Evolutionary conservation across 495 filamentous ascomycete species (phyloP).

Genomic region (Lophiostoma macrostomum): DNA sequence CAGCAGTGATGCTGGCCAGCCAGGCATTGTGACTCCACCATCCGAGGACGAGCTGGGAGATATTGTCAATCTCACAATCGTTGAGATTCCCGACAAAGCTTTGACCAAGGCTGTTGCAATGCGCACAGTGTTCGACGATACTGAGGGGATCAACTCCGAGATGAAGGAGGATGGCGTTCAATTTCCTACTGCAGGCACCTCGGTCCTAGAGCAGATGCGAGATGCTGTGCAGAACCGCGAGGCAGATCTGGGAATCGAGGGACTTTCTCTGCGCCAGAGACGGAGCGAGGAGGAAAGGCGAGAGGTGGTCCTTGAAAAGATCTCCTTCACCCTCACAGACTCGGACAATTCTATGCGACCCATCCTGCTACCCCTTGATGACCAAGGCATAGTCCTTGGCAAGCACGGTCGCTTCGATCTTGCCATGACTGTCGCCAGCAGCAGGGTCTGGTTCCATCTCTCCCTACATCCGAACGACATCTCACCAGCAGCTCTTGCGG

Average conservation of each 20-base stretch:
- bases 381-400: slow-evolving; percentile 70
- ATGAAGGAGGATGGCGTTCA: slow-evolving; percentile 94
- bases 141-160: slow-evolving; percentile 86
- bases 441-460: slow-evolving; percentile 93
- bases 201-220: slow-evolving; percentile 81
- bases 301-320: slow-evolving; percentile 80
- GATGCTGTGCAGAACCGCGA: slow-evolving; percentile 74
- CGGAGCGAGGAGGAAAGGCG: slow-evolving; percentile 77
- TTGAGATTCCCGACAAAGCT: slow-evolving; percentile 77
- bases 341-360: slow-evolving; percentile 76
- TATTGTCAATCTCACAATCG: slow-evolving; percentile 80
- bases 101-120: slow-evolving; percentile 83
- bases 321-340: slow-evolving; percentile 63
- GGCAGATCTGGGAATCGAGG: slow-evolving; percentile 75
- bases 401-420: slow-evolving; percentile 75
- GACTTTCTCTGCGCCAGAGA: slow-evolving; percentile 62
- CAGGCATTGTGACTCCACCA: slow-evolving; percentile 56
- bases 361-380: slow-evolving; percentile 76
- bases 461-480: slow-evolving; percentile 90
- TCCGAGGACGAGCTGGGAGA: slow-evolving; percentile 68
- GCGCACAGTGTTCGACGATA: slow-evolving; percentile 87
- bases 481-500: slow-evolving; percentile 63
- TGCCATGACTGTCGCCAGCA: slow-evolving; percentile 63
- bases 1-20: slow-evolving; percentile 52
- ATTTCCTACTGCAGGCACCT: slow-evolving; percentile 63